Percentiles rank a stretch among this genome's conserved stretches.
These are phyloP conservation scores for Porcisia hertigi DNA, from an alignment of 208 protist genomes.

Conservation along the genomic window DNA sequence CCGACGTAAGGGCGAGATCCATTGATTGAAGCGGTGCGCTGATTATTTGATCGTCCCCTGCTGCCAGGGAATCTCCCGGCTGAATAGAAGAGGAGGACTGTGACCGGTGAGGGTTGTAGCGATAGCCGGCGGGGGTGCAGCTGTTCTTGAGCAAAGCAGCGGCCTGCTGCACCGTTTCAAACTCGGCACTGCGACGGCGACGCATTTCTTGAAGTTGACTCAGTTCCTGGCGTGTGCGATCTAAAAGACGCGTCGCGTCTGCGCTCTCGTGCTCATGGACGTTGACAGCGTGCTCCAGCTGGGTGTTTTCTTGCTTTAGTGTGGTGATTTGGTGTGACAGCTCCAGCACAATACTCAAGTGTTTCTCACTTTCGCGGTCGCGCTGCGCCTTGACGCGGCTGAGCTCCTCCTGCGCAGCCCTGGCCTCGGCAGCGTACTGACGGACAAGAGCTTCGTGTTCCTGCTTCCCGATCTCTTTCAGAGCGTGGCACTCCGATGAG, in stretches of 20 bases:
- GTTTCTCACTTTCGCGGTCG: conserved; percentile 23
- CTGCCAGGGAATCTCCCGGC: not conserved
- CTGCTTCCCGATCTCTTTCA: conserved; percentile 16
- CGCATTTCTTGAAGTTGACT: conserved; percentile 15
- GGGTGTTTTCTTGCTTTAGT: conserved; percentile 25
- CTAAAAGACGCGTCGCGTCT: conserved; percentile 21
- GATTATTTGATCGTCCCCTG: not conserved
- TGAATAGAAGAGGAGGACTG: not conserved
- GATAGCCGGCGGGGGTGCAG: too few relatives aligned
- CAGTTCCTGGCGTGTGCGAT: conserved; percentile 9
- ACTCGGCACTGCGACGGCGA: conserved; percentile 14
- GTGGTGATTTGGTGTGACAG: conserved; percentile 30
- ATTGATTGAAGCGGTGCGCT: not conserved
- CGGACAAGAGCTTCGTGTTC: conserved; percentile 25
- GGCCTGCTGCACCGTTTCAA: not conserved
- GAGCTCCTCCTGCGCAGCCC: conserved; percentile 25
- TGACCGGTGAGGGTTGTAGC: not conserved
- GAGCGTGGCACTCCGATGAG: conserved; percentile 3
- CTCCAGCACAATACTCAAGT: conserved; percentile 22
- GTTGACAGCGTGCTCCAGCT: conserved; percentile 21
- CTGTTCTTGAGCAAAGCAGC: too few relatives aligned
- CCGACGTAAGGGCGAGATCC: too few relatives aligned
- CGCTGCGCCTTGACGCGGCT: conserved; percentile 5
- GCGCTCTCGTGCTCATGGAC: conserved; percentile 19
- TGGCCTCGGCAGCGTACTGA: conserved; percentile 26